Conservation (phyloP, 2,329 filamentous ascomycete species). For the Hypomyces rosellus region DNA sequence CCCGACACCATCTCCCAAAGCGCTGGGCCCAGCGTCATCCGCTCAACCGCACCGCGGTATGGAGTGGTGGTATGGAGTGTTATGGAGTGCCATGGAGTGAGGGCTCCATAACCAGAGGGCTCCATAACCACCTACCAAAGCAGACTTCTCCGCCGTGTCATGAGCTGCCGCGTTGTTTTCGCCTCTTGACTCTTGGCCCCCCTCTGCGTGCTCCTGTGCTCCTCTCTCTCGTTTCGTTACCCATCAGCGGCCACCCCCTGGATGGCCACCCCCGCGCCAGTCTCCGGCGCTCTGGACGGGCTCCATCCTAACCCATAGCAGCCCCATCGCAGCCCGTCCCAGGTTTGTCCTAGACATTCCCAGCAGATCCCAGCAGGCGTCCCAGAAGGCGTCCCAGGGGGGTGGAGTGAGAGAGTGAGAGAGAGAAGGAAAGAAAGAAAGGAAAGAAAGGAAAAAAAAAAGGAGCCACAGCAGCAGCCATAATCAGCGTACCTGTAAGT, state of each 20-base stretch:
- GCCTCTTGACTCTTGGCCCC: too few relatives aligned
- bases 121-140: too few relatives aligned
- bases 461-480: too few relatives aligned
- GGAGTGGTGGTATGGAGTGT: background rate
- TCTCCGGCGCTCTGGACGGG: constrained; percentile 11
- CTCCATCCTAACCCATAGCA: constrained; percentile 3
- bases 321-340: constrained; percentile 11
- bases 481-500: too few relatives aligned
- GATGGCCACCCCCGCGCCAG: constrained; percentile 10
- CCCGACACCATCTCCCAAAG: constrained; percentile 13
- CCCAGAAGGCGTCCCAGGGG: constrained; percentile 1
- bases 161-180: too few relatives aligned
- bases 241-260: background rate
- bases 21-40: constrained; percentile 5
- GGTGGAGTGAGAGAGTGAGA: background rate
- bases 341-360: background rate
- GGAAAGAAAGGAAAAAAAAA: too few relatives aligned
- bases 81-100: too few relatives aligned
- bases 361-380: background rate
- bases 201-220: background rate
- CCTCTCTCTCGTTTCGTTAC: background rate
- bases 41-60: constrained; percentile 4
- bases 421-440: too few relatives aligned
- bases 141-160: too few relatives aligned
- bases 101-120: too few relatives aligned